Base-by-base conservation (phyloP, 441 rosid genomes). In the Euphorbia celastroides region DNA sequence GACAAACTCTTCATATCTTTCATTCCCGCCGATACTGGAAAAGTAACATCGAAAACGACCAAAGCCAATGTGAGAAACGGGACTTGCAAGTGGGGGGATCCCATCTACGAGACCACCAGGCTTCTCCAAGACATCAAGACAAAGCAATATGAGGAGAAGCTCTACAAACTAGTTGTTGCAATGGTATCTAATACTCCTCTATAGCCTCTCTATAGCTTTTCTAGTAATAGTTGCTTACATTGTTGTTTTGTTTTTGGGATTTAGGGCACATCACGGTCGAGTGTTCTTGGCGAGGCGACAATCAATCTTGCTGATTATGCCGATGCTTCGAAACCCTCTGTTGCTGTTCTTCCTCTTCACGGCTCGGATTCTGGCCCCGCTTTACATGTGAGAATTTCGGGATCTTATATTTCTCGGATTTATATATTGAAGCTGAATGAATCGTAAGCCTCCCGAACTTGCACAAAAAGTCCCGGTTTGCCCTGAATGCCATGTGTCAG, bases 51-150 rank as follows among this genome's bases (percentile, higher is more conserved):
- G 28, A 95, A 95, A 84, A 95, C 99, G 51, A 90, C 93, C 31
- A 95, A 95, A 81, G 96, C 97, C 64, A 90, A 80, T 85, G 98
- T 95, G 61, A 88, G 99, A 80, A 95, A 92, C 65, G 96, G 98
- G 75, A 83, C 89, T 52, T 95, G 99, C 84, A 95, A 95, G 75
- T 95, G 99, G 99, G 95, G 78, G 20, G 99, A 95, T 88, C 98
- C 99, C 6, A 90, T 95, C 77, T 95, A 95, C 64, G 99, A 95
- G 80, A 87, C 96, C 51, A 92, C 99, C 13, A 84, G 97, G 76
- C 95, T 95, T 75, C 95, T 95, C 66, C 98, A 86, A 77, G 97
- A 95, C 73, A 74, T 79, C 59, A 86, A 80, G 81, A 92, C 90
- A 67, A 95, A 84, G 76, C 89, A 81, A 61, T 95, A 75, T 22